Base-by-base conservation (phyloP, 768 basidiomycete genomes). In the Leccinum subtestaceum region DNA sequence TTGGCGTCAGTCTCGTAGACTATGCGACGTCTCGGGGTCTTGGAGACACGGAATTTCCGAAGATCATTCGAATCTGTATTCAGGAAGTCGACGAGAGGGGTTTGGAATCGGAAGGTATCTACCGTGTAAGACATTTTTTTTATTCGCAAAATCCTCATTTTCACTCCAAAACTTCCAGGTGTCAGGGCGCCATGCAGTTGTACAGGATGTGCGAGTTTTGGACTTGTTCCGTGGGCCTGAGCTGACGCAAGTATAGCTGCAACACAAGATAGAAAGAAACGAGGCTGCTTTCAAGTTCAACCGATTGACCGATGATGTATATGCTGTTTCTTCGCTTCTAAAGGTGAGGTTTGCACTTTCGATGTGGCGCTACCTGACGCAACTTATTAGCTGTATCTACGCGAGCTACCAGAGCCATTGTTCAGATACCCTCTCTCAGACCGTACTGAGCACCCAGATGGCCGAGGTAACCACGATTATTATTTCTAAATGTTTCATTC, bases 361-460 rank as follows among this genome's bases (percentile, higher is more conserved):
- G 21, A n/a, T 47, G 46, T 19, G 25, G 46, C 17, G n/a, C 45
- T 32, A 11, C 34, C 53, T 64, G 50, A 65, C n/a, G 8, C 6
- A 2, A 15, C 31, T 47, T 15, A 15, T 34, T 53, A 91, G 88
- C 74, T 87, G 36, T 91, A 96, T 75, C 77, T 96, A 23, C 85
- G 95, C 55, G 91, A 91, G 67, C 76, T 97, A 15, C 93, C 94
- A 2, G 95, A 97, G 67, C 92, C 95, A 4, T 79, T 97, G 19
- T 96, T 97, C 76, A 87, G 76, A 67, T 89, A 89, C 67, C 79
- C 89, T 10, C 74, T 93, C 17, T 82, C 86, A 60, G 95, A 97
- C 65, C 84, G 95, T 21, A 77, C 90, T 27, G 89, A 93, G 63
- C 85, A 93, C 67, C 85, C 87, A 1, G 89, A 92, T 63, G 85